Conservation (phyloP, 2,329 filamentous ascomycete species). For the Torrubiella hemipterigena region DNA sequence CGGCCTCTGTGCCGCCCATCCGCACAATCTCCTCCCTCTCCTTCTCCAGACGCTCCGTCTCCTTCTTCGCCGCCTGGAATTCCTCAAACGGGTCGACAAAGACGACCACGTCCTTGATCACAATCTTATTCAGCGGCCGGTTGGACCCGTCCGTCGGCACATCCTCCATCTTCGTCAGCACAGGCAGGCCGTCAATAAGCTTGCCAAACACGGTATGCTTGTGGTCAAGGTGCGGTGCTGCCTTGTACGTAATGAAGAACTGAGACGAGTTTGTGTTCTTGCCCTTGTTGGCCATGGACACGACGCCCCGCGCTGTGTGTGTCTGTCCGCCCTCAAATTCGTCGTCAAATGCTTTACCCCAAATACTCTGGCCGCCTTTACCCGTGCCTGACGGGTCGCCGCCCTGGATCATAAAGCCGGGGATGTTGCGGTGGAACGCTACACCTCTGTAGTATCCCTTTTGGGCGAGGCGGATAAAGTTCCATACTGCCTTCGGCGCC, state of each 20-base stretch:
- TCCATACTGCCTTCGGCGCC: constrained; percentile 91
- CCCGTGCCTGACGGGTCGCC: constrained; percentile 91
- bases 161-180: constrained; percentile 65
- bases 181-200: constrained; percentile 64
- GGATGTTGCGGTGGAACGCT: constrained; percentile 85
- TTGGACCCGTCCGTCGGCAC: constrained; percentile 64
- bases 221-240: constrained; percentile 73
- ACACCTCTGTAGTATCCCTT: constrained; percentile 83
- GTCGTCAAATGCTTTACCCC: constrained; percentile 89
- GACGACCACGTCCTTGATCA: constrained; percentile 72
- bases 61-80: constrained; percentile 64
- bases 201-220: constrained; percentile 97
- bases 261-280: constrained; percentile 96
- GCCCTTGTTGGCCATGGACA: constrained; percentile 95
- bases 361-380: constrained; percentile 77
- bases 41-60: constrained; percentile 46
- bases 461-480: constrained; percentile 80
- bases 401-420: constrained; percentile 95
- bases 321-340: constrained; percentile 82
- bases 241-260: constrained; percentile 86
- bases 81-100: constrained; percentile 94
- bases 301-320: constrained; percentile 68
- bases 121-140: constrained; percentile 64
- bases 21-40: constrained; percentile 49
- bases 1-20: constrained; percentile 69